Conservation (phyloP, 2,329 filamentous ascomycete genomes). For the Ascochyta fabae region DNA sequence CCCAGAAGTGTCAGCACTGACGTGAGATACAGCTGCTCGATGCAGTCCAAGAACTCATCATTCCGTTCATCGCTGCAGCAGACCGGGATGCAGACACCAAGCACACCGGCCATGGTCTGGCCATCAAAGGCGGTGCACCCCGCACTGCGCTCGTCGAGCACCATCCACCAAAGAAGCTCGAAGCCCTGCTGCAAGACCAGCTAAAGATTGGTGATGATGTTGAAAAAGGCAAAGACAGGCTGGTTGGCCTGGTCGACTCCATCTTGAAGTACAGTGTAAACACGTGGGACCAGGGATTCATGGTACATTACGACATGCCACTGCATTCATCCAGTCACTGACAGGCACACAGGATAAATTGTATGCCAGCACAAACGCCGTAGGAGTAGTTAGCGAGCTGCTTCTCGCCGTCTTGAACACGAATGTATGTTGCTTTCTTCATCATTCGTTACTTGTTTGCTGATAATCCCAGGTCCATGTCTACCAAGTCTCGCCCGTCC, state of each 20-base stretch:
- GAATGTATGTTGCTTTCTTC: conserved; percentile 64
- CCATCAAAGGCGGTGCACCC: conserved; percentile 66
- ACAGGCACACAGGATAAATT: conserved; percentile 70
- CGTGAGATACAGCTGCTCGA: conserved; percentile 65
- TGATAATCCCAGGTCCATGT: conserved; percentile 71
- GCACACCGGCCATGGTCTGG: conserved; percentile 62
- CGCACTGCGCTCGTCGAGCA: conserved; percentile 53
- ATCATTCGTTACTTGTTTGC: not conserved
- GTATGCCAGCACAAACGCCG: conserved; percentile 87
- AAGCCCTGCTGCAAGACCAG: conserved; percentile 44
- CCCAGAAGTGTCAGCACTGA: conserved; percentile 9
- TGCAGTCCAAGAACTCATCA: conserved; percentile 70
- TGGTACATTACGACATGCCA: conserved; percentile 48
- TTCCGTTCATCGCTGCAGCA: conserved; percentile 74
- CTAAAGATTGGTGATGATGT: conserved; percentile 46
- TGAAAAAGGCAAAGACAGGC: conserved; percentile 51
- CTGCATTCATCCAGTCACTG: not conserved
- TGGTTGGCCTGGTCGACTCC: conserved; percentile 63
- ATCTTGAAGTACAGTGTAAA: conserved; percentile 89
- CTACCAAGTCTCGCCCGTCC: conserved; percentile 88
- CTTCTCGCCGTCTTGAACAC: conserved; percentile 88
- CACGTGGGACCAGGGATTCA: conserved; percentile 97
- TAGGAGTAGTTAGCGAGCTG: conserved; percentile 83
- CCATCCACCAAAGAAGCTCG: conserved; percentile 53
- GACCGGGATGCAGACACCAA: conserved; percentile 67